phyloP scores from a whole-genome alignment of 768 basidiomycete species.

The Leccinum variicolor region DNA sequence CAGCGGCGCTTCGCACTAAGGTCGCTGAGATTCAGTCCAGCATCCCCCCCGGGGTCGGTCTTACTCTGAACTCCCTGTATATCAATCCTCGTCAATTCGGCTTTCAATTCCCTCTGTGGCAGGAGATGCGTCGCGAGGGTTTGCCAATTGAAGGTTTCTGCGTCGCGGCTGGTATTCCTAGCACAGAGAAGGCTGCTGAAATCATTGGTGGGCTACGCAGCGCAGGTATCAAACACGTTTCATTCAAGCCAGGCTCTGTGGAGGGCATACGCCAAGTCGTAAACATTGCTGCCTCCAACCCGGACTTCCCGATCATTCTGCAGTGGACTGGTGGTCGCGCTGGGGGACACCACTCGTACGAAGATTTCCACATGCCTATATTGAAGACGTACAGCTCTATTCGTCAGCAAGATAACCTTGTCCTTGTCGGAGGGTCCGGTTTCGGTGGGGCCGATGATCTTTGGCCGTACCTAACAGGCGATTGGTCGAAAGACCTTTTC shows the following conservation, averaged over 20 bases:
- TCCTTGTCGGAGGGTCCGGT: constrained; percentile 90
- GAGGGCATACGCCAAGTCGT: constrained; percentile 97
- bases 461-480: constrained; percentile 95
- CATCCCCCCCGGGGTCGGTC: constrained; percentile 84
- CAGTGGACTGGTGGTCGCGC: constrained; percentile 99
- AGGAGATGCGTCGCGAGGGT: constrained; percentile 94
- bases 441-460: constrained; percentile 94
- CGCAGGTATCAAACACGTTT: constrained; percentile 92
- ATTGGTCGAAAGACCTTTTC: constrained; percentile 84
- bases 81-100: constrained; percentile 97
- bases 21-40: constrained; percentile 87
- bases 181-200: constrained; percentile 94
- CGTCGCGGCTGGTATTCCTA: constrained; percentile 96
- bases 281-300: constrained; percentile 91
- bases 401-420: constrained; percentile 84
- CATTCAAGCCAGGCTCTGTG: constrained; percentile 98
- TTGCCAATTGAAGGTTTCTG: constrained; percentile 98
- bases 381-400: constrained; percentile 87
- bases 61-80: constrained; percentile 94
- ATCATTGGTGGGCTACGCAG: constrained; percentile 81
- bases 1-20: constrained; percentile 83
- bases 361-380: constrained; percentile 98
- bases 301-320: constrained; percentile 94
- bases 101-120: constrained; percentile 98
- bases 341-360: constrained; percentile 97